Evolutionary conservation across 73 alveolate genomes (phyloP), one percentile per base, ranked within the genome.

Genomic region (Uronychia setigera): DNA sequence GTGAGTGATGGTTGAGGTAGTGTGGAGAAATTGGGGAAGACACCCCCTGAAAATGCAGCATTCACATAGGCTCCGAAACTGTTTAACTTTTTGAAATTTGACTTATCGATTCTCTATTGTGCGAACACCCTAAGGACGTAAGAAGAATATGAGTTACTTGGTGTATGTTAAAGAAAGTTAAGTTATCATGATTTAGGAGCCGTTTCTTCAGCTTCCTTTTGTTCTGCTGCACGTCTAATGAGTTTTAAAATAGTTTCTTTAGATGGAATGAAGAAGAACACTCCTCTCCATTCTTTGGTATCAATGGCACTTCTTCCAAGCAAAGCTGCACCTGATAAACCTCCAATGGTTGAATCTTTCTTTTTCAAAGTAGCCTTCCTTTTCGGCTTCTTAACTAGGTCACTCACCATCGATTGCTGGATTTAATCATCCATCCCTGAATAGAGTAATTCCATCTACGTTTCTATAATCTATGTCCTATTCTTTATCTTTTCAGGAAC

Each of bases 1-100:
- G n/a, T n/a, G n/a, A n/a, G n/a, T n/a, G n/a, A n/a, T n/a, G n/a
- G n/a, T n/a, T n/a, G n/a, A n/a, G n/a, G n/a, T n/a, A n/a, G n/a
- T n/a, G n/a, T n/a, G n/a, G n/a, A n/a, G n/a, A n/a, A n/a, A n/a
- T n/a, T n/a, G n/a, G n/a, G n/a, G 60, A 82, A 82, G 11, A 82
- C 89, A 29, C 89, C 89, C 19, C 78, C 89, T n/a, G 59, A 67
- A 31, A 82, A 82, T 83, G 74, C 74, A 26, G 89, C 89, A 74
- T 82, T 82, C 9, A 82, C 89, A 74, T 82, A 82, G 32, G 89
- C 89, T 9, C 83, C 83, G 33, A 82, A 82, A 11, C 59, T 30
- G 32, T 82, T 82, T 9, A 29, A 30, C 35, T 74, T 82, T 77
- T 82, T 82, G 83, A 82, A 82, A 29, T 82, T 82, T 1, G 89